A percentile compares a stretch with the other conserved stretches of the same genome.
Conservation (phyloP, 1,139 yeast genomes). For the Protomyces lactucae-debilis region DNA sequence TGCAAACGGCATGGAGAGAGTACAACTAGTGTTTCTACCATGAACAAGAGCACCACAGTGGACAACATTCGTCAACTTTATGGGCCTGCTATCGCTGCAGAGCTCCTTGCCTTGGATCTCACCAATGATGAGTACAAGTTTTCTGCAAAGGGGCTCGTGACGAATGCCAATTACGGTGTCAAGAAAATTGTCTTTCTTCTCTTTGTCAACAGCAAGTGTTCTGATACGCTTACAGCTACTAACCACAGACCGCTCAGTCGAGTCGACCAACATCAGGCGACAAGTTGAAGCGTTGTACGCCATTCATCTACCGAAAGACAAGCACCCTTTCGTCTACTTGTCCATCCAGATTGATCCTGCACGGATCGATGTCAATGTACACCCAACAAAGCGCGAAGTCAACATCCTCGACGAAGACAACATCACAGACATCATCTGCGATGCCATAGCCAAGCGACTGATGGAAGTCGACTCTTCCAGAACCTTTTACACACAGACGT, state of each 20-base stretch:
- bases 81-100: slow-evolving; percentile 66
- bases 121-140: slow-evolving; percentile 34
- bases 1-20: slow-evolving; percentile 57
- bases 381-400: slow-evolving; percentile 93
- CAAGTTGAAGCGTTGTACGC: slow-evolving; percentile 63
- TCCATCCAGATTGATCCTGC: slow-evolving; percentile 60
- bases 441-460: slow-evolving; percentile 49
- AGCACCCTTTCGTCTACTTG: slow-evolving; percentile 71
- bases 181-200: slow-evolving; percentile 65
- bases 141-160: slow-evolving; percentile 54
- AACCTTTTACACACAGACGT: slow-evolving; percentile 56
- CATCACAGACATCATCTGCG: slow-evolving; percentile 59
- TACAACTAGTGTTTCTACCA: slow-evolving; percentile 48
- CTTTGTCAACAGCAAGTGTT: slow-evolving; percentile 57
- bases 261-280: slow-evolving; percentile 72
- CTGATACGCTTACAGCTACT: no score
- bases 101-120: slow-evolving; percentile 50
- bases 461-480: slow-evolving; percentile 64
- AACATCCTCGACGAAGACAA: slow-evolving; percentile 82
- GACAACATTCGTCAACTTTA: slow-evolving; percentile 72
- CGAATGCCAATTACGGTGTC: slow-evolving; percentile 67
- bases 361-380: slow-evolving; percentile 85
- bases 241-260: slow-evolving; percentile 55
- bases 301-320: slow-evolving; percentile 71
- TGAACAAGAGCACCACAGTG: slow-evolving; percentile 39